phyloP scores from a whole-genome alignment of 805 yeast species.

The Spathaspora passalidarum region DNA sequence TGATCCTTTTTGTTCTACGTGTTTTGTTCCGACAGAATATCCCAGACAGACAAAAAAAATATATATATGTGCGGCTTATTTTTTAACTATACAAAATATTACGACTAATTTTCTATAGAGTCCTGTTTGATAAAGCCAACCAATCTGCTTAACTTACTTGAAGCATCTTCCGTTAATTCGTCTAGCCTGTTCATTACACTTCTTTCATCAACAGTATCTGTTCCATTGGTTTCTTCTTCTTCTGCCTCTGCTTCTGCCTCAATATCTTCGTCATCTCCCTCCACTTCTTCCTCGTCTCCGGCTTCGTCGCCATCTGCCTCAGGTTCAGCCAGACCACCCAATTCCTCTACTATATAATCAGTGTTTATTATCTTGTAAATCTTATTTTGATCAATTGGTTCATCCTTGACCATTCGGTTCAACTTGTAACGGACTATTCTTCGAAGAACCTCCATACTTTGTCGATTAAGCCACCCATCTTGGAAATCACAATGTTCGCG shows the following conservation, averaged over 20 bases:
- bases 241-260: conserved; percentile 20
- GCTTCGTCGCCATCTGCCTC: conserved; percentile 13
- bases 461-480: conserved; percentile 78
- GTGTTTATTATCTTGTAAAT: conserved; percentile 43
- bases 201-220: conserved; percentile 14
- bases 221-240: conserved; percentile 10
- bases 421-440: conserved; percentile 71
- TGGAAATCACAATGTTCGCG: conserved; percentile 42
- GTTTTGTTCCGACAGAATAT: background rate
- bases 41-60: background rate
- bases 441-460: conserved; percentile 62
- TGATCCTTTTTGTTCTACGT: background rate
- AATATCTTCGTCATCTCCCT: conserved; percentile 22
- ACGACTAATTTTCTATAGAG: conserved; percentile 4
- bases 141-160: conserved; percentile 25
- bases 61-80: background rate
- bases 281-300: conserved; percentile 18
- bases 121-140: conserved; percentile 41
- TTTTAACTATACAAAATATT: background rate
- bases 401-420: conserved; percentile 53
- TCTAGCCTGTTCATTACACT: conserved; percentile 35
- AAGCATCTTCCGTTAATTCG: conserved; percentile 33
- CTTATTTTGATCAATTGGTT: conserved; percentile 40
- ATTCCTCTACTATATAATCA: conserved; percentile 25
- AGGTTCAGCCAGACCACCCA: background rate